phyloP scores from a whole-genome alignment of 1,284 basidiomycete species.

The Ganoderma sinense region DNA sequence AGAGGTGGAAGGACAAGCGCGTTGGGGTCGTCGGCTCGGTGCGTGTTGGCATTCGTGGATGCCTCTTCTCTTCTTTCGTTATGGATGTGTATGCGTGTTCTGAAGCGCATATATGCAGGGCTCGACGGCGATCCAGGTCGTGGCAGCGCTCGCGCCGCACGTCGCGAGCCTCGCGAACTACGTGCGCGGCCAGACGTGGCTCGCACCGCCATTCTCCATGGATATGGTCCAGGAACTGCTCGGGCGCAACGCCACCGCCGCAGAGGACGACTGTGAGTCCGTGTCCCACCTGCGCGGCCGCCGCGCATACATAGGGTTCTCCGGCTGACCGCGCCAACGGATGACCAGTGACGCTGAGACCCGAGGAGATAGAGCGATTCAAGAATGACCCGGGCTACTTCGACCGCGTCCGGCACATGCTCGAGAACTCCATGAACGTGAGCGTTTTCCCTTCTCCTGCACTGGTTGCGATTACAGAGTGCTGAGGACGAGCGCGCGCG shows the following conservation, averaged over 20 bases:
- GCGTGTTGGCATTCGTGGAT: background rate
- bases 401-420: conserved; percentile 53
- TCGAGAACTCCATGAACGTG: conserved; percentile 64
- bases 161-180: conserved; percentile 61
- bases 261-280: conserved; percentile 49
- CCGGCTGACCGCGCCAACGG: too few relatives aligned
- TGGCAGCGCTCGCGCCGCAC: conserved; percentile 62
- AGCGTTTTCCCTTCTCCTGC: conserved; percentile 20
- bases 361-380: conserved; percentile 59
- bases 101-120: conserved; percentile 46
- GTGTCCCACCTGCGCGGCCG: background rate
- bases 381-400: conserved; percentile 54
- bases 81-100: background rate
- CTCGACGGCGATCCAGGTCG: conserved; percentile 70
- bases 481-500: background rate
- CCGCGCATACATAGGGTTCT: too few relatives aligned
- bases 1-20: conserved; percentile 12
- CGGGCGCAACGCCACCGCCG: conserved; percentile 35
- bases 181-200: conserved; percentile 69
- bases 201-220: conserved; percentile 56
- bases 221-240: conserved; percentile 48
- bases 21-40: conserved; percentile 12
- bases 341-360: conserved; percentile 53
- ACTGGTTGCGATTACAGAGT: background rate
- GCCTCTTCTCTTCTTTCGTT: too few relatives aligned